Evolutionary conservation across 1,284 basidiomycete genomes (phyloP), one percentile per base, ranked within the genome.

Genomic region (Microbotryomycetes sp.): DNA sequence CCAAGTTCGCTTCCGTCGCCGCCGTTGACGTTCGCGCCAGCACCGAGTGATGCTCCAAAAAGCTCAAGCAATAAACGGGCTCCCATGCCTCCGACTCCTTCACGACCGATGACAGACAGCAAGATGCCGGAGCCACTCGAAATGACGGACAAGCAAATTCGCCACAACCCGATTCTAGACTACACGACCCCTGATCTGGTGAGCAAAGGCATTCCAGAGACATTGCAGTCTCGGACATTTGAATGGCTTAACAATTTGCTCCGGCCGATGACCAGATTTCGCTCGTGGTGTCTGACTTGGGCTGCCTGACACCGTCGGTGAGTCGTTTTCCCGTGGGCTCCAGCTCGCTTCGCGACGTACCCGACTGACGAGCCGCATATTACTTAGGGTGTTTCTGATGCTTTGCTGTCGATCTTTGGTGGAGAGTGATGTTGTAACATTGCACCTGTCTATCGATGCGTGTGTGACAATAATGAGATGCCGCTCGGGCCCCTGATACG

Each of bases 221-320:
- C n/a, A n/a, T n/a, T n/a, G n/a, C n/a, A n/a, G n/a, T n/a, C n/a
- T n/a, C n/a, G n/a, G n/a, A n/a, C n/a, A n/a, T n/a, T n/a, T n/a
- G n/a, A n/a, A n/a, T n/a, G n/a, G n/a, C n/a, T n/a, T n/a, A n/a
- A n/a, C n/a, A n/a, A n/a, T n/a, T n/a, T n/a, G n/a, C n/a, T n/a
- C n/a, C n/a, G n/a, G n/a, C n/a, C n/a, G n/a, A n/a, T n/a, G n/a
- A n/a, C 2, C 23, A 65, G 69, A 91, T 94, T 69, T 87, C 88
- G 15, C 81, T 93, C 31, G 87, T 96, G 31, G 89, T 96, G 72
- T 90, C 88, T 60, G 91, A 96, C 68, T 87, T 93, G 27, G 91
- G 91, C 35, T 89, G 89, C 66, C 79, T 96, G 65, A 93, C 91
- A 21, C 91, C 91, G 46, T 87, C 88, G 75, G 90, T 66, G 28